These are phyloP conservation scores for Eimeria falciformis DNA, from an alignment of 169 alveolate genomes.

Conservation along the genomic window DNA sequence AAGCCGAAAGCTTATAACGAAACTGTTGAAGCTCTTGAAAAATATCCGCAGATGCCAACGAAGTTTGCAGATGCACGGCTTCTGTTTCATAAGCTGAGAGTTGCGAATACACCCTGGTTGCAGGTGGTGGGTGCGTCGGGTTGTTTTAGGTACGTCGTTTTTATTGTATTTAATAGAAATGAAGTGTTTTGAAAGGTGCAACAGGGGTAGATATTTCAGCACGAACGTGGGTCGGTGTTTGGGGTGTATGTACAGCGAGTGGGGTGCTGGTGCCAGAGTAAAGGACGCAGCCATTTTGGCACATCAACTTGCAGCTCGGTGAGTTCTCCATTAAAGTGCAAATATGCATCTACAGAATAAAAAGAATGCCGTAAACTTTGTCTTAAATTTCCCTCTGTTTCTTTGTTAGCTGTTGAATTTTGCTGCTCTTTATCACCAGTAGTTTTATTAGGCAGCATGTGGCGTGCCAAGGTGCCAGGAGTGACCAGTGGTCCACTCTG, in stretches of 20 bases:
- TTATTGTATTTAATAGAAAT: neutral
- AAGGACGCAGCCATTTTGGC: slow-evolving; percentile 44
- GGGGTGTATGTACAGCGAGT: neutral
- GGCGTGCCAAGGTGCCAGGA: too few species aligned
- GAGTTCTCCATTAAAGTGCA: too few species aligned
- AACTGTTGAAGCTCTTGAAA: too few species aligned
- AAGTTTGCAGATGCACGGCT: neutral
- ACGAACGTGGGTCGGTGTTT: neutral
- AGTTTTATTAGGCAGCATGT: too few species aligned
- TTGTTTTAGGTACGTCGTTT: neutral
- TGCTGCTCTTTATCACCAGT: too few species aligned
- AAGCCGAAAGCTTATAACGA: too few species aligned
- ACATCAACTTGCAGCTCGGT: slow-evolving; percentile 8
- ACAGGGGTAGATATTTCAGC: neutral
- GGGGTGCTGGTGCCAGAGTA: slow-evolving; percentile 47
- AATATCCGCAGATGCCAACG: neutral
- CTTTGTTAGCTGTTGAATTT: too few species aligned
- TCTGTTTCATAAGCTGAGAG: neutral
- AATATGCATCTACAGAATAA: too few species aligned
- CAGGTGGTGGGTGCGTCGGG: slow-evolving; percentile 38
- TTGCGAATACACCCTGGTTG: slow-evolving; percentile 6
- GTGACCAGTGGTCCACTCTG: too few species aligned
- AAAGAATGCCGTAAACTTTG: too few species aligned
- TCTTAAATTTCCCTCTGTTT: too few species aligned
- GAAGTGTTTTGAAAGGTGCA: neutral